A percentile compares a stretch with the other conserved stretches of the same genome.
Conservation (phyloP, 768 basidiomycete genomes). For the Pleurotus tuber-regium region DNA sequence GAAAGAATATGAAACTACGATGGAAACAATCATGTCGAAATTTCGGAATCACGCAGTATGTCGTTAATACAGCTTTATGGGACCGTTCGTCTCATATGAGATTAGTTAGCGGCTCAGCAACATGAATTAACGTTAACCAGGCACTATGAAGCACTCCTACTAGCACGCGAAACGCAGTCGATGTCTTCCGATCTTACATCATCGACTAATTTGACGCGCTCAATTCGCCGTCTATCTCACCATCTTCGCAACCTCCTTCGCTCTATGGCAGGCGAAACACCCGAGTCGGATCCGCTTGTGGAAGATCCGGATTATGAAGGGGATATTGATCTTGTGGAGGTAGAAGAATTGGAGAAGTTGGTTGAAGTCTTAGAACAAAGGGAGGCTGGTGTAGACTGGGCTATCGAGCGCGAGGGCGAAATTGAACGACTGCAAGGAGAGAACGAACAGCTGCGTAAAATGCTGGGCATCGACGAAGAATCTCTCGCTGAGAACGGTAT, state of each 20-base stretch:
- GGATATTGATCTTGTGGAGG: conserved; percentile 24
- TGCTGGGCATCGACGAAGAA: conserved; percentile 71
- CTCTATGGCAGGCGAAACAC: conserved; percentile 63
- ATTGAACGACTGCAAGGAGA: conserved; percentile 79
- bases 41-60: conserved; percentile 89
- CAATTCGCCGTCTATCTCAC: conserved; percentile 70
- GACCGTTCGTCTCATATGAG: conserved; percentile 10
- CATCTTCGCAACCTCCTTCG: conserved; percentile 71
- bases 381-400: conserved; percentile 70
- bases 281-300: conserved; percentile 41
- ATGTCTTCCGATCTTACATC: conserved; percentile 54
- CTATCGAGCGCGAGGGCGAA: conserved; percentile 83
- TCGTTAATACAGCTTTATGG: conserved; percentile 16
- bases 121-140: conserved; percentile 85
- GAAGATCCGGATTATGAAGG: conserved; percentile 37
- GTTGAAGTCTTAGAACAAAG: conserved; percentile 40
- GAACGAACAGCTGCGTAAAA: conserved; percentile 72
- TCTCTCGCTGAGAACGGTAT: conserved; percentile 53
- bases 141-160: conserved; percentile 85
- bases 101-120: conserved; percentile 84
- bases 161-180: conserved; percentile 57
- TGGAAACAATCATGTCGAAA: conserved; percentile 97
- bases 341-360: conserved; percentile 40
- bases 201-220: conserved; percentile 57
- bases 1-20: conserved; percentile 92